These are phyloP conservation scores for Fusarium paranaense DNA, from an alignment of 2,329 filamentous ascomycete species.

Conservation along the genomic window DNA sequence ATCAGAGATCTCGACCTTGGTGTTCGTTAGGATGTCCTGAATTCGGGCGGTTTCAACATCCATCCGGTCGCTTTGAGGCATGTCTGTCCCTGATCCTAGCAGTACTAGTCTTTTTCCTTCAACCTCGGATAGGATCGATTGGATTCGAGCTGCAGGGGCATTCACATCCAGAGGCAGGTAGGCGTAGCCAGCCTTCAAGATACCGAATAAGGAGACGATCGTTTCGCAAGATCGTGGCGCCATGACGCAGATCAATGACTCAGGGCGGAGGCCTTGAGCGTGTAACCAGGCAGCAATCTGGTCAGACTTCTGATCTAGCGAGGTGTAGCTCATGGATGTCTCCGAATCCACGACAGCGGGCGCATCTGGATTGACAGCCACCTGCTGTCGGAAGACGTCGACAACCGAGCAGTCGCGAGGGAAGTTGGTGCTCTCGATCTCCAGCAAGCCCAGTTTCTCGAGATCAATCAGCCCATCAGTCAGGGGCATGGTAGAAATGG, in stretches of 20 bases:
- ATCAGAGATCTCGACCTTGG: too few relatives aligned
- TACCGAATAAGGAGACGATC: slow-evolving; percentile 37
- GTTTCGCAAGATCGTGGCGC: slow-evolving; percentile 35
- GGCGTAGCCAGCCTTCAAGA: slow-evolving; percentile 42
- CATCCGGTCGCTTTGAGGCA: too few relatives aligned
- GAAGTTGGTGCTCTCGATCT: slow-evolving; percentile 16
- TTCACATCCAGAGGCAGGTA: slow-evolving; percentile 43
- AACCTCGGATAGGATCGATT: slow-evolving; percentile 26
- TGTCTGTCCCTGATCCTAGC: too few relatives aligned
- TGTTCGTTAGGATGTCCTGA: too few relatives aligned
- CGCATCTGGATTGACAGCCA: not conserved
- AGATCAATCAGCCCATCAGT: not conserved
- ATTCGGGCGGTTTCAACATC: too few relatives aligned
- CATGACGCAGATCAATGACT: slow-evolving; percentile 34
- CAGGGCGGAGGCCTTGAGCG: slow-evolving; percentile 4
- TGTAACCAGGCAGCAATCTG: slow-evolving; percentile 31
- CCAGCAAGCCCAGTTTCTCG: slow-evolving; percentile 14
- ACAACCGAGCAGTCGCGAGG: slow-evolving; percentile 34
- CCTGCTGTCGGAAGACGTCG: not conserved
- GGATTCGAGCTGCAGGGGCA: slow-evolving; percentile 26
- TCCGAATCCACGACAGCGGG: not conserved
- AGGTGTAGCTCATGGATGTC: slow-evolving; percentile 26
- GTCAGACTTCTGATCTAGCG: slow-evolving; percentile 30
- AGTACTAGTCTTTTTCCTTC: too few relatives aligned
- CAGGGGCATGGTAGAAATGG: slow-evolving; percentile 11